Conservation (phyloP, 768 basidiomycete genomes). For the Russula foetens region DNA sequence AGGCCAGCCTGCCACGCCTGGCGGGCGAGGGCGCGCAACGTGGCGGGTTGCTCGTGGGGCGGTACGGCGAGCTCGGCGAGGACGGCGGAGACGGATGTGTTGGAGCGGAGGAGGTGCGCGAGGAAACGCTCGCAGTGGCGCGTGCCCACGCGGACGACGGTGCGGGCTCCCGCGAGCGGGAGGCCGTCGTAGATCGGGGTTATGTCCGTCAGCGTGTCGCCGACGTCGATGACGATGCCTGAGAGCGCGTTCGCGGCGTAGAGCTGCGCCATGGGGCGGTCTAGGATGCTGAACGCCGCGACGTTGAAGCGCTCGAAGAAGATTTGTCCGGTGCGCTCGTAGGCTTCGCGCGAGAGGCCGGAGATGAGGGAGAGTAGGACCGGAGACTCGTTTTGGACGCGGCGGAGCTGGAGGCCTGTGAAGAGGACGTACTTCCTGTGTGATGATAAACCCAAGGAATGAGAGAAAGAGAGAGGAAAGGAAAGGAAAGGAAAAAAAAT, state of each 20-base stretch:
- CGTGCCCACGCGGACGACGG: conserved; percentile 57
- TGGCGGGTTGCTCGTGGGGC: conserved; percentile 26
- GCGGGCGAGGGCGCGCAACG: conserved; percentile 55
- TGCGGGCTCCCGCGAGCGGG: conserved; percentile 44
- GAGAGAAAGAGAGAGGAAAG: neutral
- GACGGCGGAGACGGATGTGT: conserved; percentile 52
- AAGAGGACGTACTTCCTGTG: conserved; percentile 82
- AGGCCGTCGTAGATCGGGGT: conserved; percentile 71
- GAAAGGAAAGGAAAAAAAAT: neutral
- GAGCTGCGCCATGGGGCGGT: conserved; percentile 78
- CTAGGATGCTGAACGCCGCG: conserved; percentile 70
- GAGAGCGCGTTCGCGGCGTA: conserved; percentile 66
- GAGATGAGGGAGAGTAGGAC: conserved; percentile 65
- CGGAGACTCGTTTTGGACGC: conserved; percentile 83
- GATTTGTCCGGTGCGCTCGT: conserved; percentile 70
- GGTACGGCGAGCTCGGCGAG: conserved; percentile 43
- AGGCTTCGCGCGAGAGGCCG: conserved; percentile 53
- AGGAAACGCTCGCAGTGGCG: conserved; percentile 69
- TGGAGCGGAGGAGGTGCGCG: conserved; percentile 60
- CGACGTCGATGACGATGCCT: conserved; percentile 80
- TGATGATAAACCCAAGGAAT: neutral
- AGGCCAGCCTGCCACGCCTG: conserved; percentile 57
- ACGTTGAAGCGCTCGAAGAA: conserved; percentile 94
- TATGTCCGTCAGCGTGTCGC: conserved; percentile 66
- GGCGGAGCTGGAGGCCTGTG: conserved; percentile 60